Conservation (phyloP, 2,329 filamentous ascomycete species). For the Aspergillus felis region DNA sequence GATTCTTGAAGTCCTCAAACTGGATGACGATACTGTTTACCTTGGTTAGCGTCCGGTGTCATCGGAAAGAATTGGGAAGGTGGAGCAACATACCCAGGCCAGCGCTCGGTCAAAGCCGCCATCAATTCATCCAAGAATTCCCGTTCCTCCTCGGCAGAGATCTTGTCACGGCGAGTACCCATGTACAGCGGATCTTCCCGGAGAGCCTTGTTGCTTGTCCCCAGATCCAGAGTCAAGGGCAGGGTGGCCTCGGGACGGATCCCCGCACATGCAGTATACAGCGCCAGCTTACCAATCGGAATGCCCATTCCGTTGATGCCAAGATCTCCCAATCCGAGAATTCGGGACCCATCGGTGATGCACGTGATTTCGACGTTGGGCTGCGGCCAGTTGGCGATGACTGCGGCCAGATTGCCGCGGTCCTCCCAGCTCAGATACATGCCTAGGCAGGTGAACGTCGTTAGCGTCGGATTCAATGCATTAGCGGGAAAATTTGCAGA, state of each 20-base stretch:
- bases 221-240: constrained; percentile 60
- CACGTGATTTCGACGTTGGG: constrained; percentile 89
- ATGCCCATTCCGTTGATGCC: constrained; percentile 98
- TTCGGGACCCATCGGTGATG: constrained; percentile 92
- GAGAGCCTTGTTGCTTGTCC: constrained; percentile 60
- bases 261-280: constrained; percentile 93
- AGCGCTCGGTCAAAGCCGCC: constrained; percentile 76
- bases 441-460: constrained; percentile 34
- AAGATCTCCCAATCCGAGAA: constrained; percentile 84
- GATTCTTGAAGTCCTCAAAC: constrained; percentile 97
- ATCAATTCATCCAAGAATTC: constrained; percentile 98
- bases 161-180: constrained; percentile 79
- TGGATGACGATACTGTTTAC: constrained; percentile 67
- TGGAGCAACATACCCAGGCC: constrained; percentile 55
- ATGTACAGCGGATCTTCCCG: constrained; percentile 85
- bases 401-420: constrained; percentile 80
- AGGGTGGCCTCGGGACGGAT: constrained; percentile 74
- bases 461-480: constrained; percentile 25
- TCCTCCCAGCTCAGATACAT: constrained; percentile 96
- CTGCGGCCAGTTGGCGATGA: constrained; percentile 92
- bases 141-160: constrained; percentile 71
- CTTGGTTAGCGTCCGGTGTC: constrained; percentile 18
- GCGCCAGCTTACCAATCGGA: constrained; percentile 89
- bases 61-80: constrained; percentile 37
- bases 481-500: constrained; percentile 5